Percentiles rank a stretch among this genome's conserved stretches.
phyloP scores from a whole-genome alignment of 768 basidiomycete genomes.

The Crucibulum laeve region DNA sequence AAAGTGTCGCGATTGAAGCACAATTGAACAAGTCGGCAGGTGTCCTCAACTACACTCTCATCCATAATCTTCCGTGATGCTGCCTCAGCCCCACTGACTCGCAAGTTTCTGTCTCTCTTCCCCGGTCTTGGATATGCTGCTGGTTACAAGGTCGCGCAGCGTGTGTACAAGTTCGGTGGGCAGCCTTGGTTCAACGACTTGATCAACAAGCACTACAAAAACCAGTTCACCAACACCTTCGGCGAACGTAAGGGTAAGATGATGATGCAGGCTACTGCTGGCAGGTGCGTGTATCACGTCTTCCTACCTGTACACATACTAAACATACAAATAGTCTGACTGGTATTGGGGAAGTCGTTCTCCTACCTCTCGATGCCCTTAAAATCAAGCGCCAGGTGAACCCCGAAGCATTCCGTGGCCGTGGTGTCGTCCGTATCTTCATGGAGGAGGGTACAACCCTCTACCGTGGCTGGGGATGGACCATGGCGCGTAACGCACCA shows the following conservation, averaged over 20 bases:
- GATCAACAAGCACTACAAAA: slow-evolving; percentile 77
- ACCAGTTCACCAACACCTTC: slow-evolving; percentile 76
- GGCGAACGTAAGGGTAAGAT: slow-evolving; percentile 95
- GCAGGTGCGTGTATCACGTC: slow-evolving; percentile 56
- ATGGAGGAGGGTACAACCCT: slow-evolving; percentile 87
- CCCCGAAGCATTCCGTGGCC: slow-evolving; percentile 95
- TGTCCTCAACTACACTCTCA: slow-evolving; percentile 57
- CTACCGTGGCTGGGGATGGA: slow-evolving; percentile 99
- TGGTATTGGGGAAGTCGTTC: slow-evolving; percentile 94
- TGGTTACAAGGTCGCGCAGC: slow-evolving; percentile 93
- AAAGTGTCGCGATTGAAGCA: slow-evolving; percentile 2
- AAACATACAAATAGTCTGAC: slow-evolving; percentile 40
- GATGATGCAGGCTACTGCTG: slow-evolving; percentile 92
- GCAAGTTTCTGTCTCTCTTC: slow-evolving; percentile 88
- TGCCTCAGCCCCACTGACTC: slow-evolving; percentile 59
- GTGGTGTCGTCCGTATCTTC: slow-evolving; percentile 86
- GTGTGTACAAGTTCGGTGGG: slow-evolving; percentile 97
- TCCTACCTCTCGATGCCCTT: slow-evolving; percentile 94
- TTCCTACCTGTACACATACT: not conserved
- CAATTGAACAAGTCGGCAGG: slow-evolving; percentile 32
- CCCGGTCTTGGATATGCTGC: slow-evolving; percentile 98
- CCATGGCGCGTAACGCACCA: slow-evolving; percentile 95
- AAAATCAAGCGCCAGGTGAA: slow-evolving; percentile 99
- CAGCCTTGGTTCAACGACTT: slow-evolving; percentile 98
- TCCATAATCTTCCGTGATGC: slow-evolving; percentile 86